Conservation (phyloP, 2,329 filamentous ascomycete species). For the Eurotiales sp. region DNA sequence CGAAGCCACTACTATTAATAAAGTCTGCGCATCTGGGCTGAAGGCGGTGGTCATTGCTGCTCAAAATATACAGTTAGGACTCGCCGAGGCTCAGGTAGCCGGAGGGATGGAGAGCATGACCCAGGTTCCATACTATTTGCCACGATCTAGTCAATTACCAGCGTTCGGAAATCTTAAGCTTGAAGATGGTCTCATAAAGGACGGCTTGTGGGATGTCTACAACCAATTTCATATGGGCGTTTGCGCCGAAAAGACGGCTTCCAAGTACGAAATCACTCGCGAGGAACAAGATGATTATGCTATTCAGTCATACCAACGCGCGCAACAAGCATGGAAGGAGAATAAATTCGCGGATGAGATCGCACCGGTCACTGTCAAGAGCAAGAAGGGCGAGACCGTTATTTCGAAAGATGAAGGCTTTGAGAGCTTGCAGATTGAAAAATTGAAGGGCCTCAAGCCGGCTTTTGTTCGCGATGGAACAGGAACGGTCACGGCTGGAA, state of each 20-base stretch:
- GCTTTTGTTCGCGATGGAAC: slow-evolving; percentile 83
- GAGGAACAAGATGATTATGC: slow-evolving; percentile 90
- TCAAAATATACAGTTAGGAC: slow-evolving; percentile 88
- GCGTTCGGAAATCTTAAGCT: slow-evolving; percentile 83
- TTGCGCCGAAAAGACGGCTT: slow-evolving; percentile 91
- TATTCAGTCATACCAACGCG: slow-evolving; percentile 81
- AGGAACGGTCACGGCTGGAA: slow-evolving; percentile 90
- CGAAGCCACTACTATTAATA: slow-evolving; percentile 93
- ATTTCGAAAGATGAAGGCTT: slow-evolving; percentile 86
- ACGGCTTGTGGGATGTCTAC: slow-evolving; percentile 94
- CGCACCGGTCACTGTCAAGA: slow-evolving; percentile 77
- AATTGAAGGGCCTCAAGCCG: slow-evolving; percentile 80
- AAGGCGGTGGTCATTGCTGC: slow-evolving; percentile 89
- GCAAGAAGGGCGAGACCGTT: slow-evolving; percentile 75
- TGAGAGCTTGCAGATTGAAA: slow-evolving; percentile 80
- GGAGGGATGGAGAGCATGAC: slow-evolving; percentile 99
- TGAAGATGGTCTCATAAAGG: slow-evolving; percentile 89
- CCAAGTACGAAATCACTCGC: slow-evolving; percentile 74
- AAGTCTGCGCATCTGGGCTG: slow-evolving; percentile 92
- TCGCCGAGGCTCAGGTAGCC: slow-evolving; percentile 82
- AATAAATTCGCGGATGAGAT: slow-evolving; percentile 87
- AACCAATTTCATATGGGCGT: slow-evolving; percentile 98
- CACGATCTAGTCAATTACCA: slow-evolving; percentile 74
- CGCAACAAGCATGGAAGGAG: slow-evolving; percentile 82
- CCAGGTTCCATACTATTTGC: slow-evolving; percentile 83